Conservation (phyloP, 768 basidiomycete species). For the Hortiboletus campestris region DNA sequence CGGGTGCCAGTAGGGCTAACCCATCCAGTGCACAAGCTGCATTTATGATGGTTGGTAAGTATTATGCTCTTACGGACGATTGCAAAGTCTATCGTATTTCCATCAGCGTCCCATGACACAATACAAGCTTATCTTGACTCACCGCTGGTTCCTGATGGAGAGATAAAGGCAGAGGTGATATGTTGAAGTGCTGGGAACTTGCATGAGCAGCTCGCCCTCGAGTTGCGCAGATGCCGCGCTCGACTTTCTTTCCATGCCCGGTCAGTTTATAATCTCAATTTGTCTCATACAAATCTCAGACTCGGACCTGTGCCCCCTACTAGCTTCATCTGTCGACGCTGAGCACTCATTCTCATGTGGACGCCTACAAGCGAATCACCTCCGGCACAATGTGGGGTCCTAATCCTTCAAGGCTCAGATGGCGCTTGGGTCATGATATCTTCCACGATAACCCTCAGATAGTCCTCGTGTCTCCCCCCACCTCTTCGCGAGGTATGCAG, state of each 20-base stretch:
- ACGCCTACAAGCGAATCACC: not conserved
- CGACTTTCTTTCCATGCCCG: not conserved
- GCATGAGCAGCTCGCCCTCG: no score
- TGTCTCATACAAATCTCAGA: no score
- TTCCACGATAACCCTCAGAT: conserved; percentile 90
- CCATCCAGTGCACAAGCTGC: no score
- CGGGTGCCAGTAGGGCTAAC: no score
- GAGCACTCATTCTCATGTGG: not conserved
- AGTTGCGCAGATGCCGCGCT: not conserved
- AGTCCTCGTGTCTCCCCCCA: conserved; percentile 90
- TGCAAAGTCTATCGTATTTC: no score
- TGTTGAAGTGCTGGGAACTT: not conserved
- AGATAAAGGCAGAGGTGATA: not conserved
- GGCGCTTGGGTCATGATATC: conserved; percentile 46
- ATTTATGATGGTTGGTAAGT: no score
- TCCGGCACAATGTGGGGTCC: not conserved
- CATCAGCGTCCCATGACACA: not conserved
- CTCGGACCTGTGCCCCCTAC: not conserved
- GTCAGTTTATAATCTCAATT: no score
- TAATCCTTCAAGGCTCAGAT: not conserved
- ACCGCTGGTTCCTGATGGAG: no score
- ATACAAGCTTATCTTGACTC: no score
- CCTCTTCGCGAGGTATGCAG: conserved; percentile 87
- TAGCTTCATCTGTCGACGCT: not conserved
- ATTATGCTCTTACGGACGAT: no score